These are phyloP conservation scores for Hericium erinaceus DNA, from an alignment of 768 basidiomycete genomes.

Conservation along the genomic window DNA sequence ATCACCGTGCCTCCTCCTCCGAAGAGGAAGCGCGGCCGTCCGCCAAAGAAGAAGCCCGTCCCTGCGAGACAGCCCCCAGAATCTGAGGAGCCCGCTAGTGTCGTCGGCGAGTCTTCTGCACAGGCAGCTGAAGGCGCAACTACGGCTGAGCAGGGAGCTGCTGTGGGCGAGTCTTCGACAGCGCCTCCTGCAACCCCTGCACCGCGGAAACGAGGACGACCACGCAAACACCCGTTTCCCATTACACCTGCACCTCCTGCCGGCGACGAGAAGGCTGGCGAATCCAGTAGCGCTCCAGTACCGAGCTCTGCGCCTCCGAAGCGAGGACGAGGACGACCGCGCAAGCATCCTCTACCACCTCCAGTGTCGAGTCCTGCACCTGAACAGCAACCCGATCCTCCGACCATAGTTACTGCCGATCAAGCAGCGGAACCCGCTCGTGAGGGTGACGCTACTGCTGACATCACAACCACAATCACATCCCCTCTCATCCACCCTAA, in stretches of 20 bases:
- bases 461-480: not conserved
- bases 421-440: not conserved
- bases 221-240: slow-evolving; percentile 16
- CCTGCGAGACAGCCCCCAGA: not conserved
- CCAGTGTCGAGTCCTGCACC: too few species aligned
- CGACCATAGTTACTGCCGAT: not conserved
- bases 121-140: not conserved
- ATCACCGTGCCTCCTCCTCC: not conserved
- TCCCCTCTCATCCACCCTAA: too few species aligned
- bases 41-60: slow-evolving; percentile 14
- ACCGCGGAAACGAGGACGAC: slow-evolving; percentile 29
- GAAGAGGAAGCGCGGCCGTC: slow-evolving; percentile 31
- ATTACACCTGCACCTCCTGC: not conserved
- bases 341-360: not conserved
- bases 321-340: slow-evolving; percentile 10
- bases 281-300: not conserved
- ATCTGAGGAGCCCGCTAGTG: slow-evolving; percentile 14
- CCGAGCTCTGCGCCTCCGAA: slow-evolving; percentile 2
- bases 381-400: too few species aligned
- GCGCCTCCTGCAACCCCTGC: not conserved
- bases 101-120: not conserved
- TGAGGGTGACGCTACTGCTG: not conserved
- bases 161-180: too few species aligned
- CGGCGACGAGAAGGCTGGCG: not conserved
- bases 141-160: not conserved